phyloP scores from a whole-genome alignment of 83 land plant genomes.

The Diphasiastrum complanatum region DNA sequence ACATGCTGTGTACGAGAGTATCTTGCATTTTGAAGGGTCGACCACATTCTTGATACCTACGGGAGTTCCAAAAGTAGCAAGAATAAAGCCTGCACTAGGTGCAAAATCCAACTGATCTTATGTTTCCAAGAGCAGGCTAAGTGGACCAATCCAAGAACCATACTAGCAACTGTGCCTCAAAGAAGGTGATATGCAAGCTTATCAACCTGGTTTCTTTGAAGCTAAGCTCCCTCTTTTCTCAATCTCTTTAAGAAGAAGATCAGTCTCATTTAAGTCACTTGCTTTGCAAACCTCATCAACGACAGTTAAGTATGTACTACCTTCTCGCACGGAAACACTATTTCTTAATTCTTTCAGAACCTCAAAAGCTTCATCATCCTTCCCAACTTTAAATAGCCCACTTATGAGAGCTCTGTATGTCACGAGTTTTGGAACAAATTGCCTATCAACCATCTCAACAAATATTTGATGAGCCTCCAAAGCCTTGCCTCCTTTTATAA shows the following conservation, averaged over 20 bases:
- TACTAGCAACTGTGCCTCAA: too few species aligned
- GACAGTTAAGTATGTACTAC: not conserved
- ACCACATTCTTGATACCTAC: too few species aligned
- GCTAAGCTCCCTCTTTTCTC: too few species aligned
- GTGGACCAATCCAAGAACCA: too few species aligned
- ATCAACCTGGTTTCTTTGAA: too few species aligned
- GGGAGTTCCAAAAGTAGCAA: too few species aligned
- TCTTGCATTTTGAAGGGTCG: too few species aligned
- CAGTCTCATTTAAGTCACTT: slow-evolving; percentile 22
- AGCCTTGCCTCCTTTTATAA: slow-evolving; percentile 12
- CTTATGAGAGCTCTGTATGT: not conserved
- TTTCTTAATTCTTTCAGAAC: not conserved
- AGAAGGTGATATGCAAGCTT: too few species aligned
- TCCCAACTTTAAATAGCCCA: not conserved
- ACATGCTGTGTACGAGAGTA: too few species aligned
- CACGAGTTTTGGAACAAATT: not conserved
- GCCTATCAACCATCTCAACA: not conserved
- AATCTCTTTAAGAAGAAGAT: slow-evolving; percentile 23
- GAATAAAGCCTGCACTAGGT: too few species aligned
- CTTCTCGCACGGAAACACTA: not conserved
- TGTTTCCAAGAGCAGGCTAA: too few species aligned
- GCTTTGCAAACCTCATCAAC: not conserved
- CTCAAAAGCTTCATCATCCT: not conserved
- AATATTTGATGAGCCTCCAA: slow-evolving; percentile 25
- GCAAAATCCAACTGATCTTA: too few species aligned